Conservation (phyloP, 2,329 filamentous ascomycete species). For the Neofusicoccum sp. region DNA sequence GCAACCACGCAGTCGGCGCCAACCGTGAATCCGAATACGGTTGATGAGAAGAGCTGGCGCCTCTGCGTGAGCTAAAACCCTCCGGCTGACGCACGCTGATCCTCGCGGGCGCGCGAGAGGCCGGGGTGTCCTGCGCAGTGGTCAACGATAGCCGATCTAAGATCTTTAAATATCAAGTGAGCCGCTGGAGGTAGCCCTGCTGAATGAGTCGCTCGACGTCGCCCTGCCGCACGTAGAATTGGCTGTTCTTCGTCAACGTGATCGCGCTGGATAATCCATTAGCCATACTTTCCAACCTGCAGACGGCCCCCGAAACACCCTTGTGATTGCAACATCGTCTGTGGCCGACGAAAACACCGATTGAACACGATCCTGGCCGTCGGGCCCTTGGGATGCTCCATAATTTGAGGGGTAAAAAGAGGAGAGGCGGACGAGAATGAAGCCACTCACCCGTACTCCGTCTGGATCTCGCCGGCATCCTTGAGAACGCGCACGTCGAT, state of each 20-base stretch:
- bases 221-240: conserved; percentile 93
- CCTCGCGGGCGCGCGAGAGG: not conserved
- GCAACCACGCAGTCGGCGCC: not conserved
- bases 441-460: conserved; percentile 83
- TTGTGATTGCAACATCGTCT: not conserved
- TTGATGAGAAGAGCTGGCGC: not conserved
- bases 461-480: conserved; percentile 97
- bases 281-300: not conserved
- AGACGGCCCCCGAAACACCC: not conserved
- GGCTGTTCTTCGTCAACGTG: conserved; percentile 94
- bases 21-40: not conserved
- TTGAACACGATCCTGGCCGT: not conserved
- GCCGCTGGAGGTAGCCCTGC: conserved; percentile 89
- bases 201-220: conserved; percentile 93
- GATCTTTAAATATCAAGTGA: conserved; percentile 40
- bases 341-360: not conserved
- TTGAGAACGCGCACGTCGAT: conserved; percentile 95
- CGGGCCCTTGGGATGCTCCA: not conserved
- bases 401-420: conserved; percentile 17
- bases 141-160: not conserved
- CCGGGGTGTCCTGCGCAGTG: not conserved
- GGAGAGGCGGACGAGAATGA: not conserved
- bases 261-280: conserved; percentile 65
- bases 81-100: not conserved
- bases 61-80: not conserved